These are phyloP conservation scores for Mycena leptocephala DNA, from an alignment of 768 basidiomycete genomes.

Conservation along the genomic window DNA sequence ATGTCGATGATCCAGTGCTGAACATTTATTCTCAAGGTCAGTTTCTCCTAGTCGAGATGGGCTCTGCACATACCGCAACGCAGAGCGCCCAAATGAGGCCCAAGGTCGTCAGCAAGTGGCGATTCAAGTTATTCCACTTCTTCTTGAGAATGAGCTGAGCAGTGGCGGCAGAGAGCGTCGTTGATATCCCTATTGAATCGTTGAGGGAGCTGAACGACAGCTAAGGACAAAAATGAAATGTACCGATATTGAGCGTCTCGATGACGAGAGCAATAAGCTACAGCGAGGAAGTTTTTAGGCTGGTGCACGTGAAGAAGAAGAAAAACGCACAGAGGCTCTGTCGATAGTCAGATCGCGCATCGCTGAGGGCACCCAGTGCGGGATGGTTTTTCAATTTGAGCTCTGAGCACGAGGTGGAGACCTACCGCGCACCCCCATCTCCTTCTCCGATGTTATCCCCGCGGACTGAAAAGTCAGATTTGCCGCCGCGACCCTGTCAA, in stretches of 20 bases:
- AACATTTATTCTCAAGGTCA: not conserved
- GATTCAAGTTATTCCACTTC: not conserved
- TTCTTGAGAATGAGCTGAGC: not conserved
- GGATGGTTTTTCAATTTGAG: not conserved
- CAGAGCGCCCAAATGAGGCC: constrained; percentile 21
- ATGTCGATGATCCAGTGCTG: constrained; percentile 33
- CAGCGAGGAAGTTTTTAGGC: not conserved
- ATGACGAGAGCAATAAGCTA: constrained; percentile 21
- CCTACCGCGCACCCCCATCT: not conserved
- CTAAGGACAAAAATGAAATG: not conserved
- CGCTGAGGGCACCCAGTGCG: not conserved
- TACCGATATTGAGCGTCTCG: constrained; percentile 22
- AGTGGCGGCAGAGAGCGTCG: not conserved
- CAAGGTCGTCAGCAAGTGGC: constrained; percentile 9
- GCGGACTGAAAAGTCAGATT: not conserved
- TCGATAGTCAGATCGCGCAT: not conserved
- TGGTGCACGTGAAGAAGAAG: not conserved
- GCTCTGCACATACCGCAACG: constrained; percentile 5
- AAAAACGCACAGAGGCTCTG: constrained; percentile 7
- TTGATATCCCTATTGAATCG: constrained; percentile 1
- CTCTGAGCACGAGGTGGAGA: not conserved
- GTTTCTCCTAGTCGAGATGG: not conserved
- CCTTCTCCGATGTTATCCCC: not conserved
- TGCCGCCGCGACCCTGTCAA: not conserved
- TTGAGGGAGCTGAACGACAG: not conserved